These are phyloP conservation scores for Penicillium psychrosexuale DNA, from an alignment of 2,329 filamentous ascomycete species.

Conservation along the genomic window DNA sequence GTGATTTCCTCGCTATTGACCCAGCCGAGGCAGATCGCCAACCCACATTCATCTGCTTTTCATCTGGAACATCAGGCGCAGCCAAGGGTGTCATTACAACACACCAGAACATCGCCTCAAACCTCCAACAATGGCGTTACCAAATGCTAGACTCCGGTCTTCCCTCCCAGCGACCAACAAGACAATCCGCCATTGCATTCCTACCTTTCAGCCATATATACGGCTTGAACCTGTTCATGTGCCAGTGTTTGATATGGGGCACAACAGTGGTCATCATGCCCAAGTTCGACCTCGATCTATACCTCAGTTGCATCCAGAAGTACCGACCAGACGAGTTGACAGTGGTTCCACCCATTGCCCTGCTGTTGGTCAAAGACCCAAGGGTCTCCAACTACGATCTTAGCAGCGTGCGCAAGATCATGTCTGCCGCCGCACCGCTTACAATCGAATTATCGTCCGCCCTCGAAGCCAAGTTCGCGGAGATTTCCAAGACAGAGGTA, in stretches of 20 bases:
- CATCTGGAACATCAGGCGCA: conserved; percentile 22
- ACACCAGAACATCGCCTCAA: conserved; percentile 20
- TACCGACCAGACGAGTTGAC: conserved; percentile 19
- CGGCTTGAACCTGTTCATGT: conserved; percentile 18
- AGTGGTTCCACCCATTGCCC: conserved; percentile 19
- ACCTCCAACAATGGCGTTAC: conserved; percentile 20
- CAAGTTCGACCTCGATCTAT: conserved; percentile 18
- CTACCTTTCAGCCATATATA: conserved; percentile 25
- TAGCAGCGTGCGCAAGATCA: conserved; percentile 15
- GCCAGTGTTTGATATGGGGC: conserved; percentile 17
- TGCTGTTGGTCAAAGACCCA: conserved; percentile 21
- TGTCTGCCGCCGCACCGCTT: conserved; percentile 22
- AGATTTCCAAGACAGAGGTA: conserved; percentile 13
- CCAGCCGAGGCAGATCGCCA: conserved; percentile 11
- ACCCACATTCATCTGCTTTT: conserved; percentile 22
- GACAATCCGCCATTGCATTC: conserved; percentile 18
- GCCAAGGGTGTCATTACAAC: conserved; percentile 23
- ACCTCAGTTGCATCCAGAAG: conserved; percentile 17
- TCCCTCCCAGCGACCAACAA: conserved; percentile 6
- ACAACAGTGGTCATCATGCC: conserved; percentile 16
- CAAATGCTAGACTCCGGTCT: conserved; percentile 11
- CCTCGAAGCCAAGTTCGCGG: conserved; percentile 17
- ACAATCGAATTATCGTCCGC: conserved; percentile 15
- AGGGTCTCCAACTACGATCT: conserved; percentile 19
- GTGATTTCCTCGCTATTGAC: conserved; percentile 7